phyloP scores from a whole-genome alignment of 306 rosid genomes.

The Rosa rugosa region DNA sequence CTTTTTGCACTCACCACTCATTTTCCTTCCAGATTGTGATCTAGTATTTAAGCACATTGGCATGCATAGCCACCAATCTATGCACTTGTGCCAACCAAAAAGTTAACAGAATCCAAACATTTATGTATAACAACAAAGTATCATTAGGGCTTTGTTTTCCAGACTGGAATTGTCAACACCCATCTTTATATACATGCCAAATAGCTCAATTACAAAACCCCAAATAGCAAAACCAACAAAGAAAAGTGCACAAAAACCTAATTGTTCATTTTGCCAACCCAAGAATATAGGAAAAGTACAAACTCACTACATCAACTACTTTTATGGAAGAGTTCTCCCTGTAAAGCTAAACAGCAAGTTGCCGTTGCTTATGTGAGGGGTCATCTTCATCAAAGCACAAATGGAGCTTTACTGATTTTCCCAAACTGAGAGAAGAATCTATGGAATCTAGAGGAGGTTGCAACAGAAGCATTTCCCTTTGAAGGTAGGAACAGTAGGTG shows the following conservation, averaged over 20 bases:
- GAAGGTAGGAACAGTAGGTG: constrained; percentile 66
- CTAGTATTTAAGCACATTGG: constrained; percentile 4
- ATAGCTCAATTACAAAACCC: constrained; percentile 10
- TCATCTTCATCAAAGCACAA: constrained; percentile 79
- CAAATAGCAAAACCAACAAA: neutral
- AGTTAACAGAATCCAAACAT: constrained; percentile 6
- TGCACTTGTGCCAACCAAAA: neutral
- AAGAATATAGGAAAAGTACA: constrained; percentile 2
- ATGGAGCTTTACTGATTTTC: constrained; percentile 49
- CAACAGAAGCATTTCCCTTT: constrained; percentile 66
- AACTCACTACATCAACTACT: constrained; percentile 37
- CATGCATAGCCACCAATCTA: constrained; percentile 4
- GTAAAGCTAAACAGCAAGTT: constrained; percentile 63
- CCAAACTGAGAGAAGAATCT: constrained; percentile 54
- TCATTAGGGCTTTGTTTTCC: constrained; percentile 24
- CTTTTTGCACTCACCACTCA: constrained; percentile 15
- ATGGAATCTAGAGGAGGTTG: constrained; percentile 58
- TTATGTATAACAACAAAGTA: constrained; percentile 24
- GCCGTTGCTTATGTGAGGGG: constrained; percentile 64
- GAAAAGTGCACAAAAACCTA: constrained; percentile 4
- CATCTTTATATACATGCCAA: constrained; percentile 35
- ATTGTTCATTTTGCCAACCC: constrained; percentile 31
- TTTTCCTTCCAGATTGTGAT: neutral
- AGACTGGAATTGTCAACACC: constrained; percentile 47
- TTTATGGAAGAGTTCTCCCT: constrained; percentile 17